phyloP scores from a whole-genome alignment of 2,329 filamentous ascomycete genomes.

The Chalaropsis thielavioides region DNA sequence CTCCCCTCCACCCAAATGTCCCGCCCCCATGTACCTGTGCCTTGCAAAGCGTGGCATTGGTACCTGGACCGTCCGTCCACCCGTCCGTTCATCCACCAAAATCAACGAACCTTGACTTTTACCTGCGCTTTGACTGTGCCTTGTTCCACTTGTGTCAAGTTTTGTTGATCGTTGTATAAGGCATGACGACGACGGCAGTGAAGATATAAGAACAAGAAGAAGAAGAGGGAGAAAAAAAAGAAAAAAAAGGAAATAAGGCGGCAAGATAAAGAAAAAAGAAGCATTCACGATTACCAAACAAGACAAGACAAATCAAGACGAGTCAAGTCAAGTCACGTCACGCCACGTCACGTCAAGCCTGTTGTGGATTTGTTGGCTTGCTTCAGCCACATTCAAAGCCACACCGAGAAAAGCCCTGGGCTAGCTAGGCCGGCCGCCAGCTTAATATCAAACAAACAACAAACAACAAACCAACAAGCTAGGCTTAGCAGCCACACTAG shows the following conservation, averaged over 20 bases:
- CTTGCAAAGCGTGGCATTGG: conserved; percentile 2
- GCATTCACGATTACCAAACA: too few relatives aligned
- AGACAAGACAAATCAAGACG: too few relatives aligned
- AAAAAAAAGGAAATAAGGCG: background rate
- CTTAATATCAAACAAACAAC: background rate
- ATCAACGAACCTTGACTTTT: background rate
- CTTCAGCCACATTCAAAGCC: background rate
- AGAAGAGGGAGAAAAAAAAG: background rate
- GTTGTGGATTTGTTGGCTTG: too few relatives aligned
- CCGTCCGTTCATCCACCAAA: conserved; percentile 5
- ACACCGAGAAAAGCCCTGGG: background rate
- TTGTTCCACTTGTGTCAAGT: background rate
- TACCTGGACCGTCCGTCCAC: conserved; percentile 3
- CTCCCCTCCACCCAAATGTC: background rate
- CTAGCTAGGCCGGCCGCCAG: too few relatives aligned
- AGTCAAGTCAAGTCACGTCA: too few relatives aligned
- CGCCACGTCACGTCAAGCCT: too few relatives aligned
- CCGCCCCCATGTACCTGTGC: background rate
- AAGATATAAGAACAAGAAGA: too few relatives aligned
- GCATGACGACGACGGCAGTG: background rate
- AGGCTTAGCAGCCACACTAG: background rate
- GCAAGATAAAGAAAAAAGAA: background rate
- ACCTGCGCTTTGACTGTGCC: conserved; percentile 1
- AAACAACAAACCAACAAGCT: background rate
- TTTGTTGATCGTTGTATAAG: conserved; percentile 3